Evolutionary conservation across 768 basidiomycete genomes (phyloP).

Genomic region (Xerocomus brunneocitrinus): DNA sequence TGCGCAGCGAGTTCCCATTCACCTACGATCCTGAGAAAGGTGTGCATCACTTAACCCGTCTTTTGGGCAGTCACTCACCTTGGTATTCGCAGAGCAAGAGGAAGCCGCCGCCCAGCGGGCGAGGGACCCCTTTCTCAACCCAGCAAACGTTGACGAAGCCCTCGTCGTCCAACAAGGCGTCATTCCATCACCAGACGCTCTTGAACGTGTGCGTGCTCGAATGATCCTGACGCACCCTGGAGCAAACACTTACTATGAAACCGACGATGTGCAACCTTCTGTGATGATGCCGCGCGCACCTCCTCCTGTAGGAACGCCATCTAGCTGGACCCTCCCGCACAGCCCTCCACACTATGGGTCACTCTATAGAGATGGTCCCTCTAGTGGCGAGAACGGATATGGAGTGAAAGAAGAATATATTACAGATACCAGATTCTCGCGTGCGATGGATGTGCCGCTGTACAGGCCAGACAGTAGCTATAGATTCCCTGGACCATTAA

Average conservation of each 20-base stretch:
- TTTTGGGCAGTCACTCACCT: neutral
- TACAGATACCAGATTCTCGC: neutral
- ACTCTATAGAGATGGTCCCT: neutral
- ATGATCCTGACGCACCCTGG: slow-evolving; percentile 1
- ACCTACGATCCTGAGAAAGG: neutral
- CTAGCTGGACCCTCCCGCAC: neutral
- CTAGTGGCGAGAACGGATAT: neutral
- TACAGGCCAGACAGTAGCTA: slow-evolving; percentile 1
- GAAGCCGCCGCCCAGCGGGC: neutral
- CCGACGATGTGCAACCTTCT: neutral
- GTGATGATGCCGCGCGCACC: neutral
- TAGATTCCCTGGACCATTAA: neutral
- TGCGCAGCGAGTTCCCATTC: slow-evolving; percentile 10
- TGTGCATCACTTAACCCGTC: neutral
- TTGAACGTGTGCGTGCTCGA: slow-evolving; percentile 11
- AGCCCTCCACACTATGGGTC: neutral
- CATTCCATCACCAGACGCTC: slow-evolving; percentile 1
- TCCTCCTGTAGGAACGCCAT: neutral
- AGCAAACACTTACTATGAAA: neutral
- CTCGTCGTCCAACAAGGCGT: slow-evolving; percentile 3
- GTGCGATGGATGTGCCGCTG: neutral
- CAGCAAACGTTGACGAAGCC: neutral
- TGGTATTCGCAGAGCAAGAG: neutral
- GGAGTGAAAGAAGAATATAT: neutral
- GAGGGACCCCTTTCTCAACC: slow-evolving; percentile 4